phyloP scores from a whole-genome alignment of 2,329 filamentous ascomycete genomes.

The Paracoccidioides brasiliensis region DNA sequence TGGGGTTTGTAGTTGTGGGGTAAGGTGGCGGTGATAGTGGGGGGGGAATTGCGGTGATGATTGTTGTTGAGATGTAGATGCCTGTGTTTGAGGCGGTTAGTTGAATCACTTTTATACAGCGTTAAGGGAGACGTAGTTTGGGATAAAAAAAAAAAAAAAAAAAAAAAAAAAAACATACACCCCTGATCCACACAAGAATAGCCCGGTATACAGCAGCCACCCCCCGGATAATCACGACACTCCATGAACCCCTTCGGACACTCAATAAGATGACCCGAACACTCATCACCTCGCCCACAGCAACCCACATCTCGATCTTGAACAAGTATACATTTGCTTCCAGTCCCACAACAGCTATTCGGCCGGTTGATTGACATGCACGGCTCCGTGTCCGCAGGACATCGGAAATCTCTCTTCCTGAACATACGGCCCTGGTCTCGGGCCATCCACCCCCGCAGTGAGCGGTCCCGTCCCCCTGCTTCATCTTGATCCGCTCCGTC shows the following conservation, averaged over 20 bases:
- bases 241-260: slow-evolving; percentile 42
- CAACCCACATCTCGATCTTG: slow-evolving; percentile 47
- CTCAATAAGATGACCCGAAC: slow-evolving; percentile 36
- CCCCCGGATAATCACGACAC: slow-evolving; percentile 42
- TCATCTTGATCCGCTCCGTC: not conserved
- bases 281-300: slow-evolving; percentile 42
- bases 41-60: slow-evolving; percentile 21
- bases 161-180: slow-evolving; percentile 27
- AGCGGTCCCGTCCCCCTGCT: not conserved
- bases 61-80: slow-evolving; percentile 24
- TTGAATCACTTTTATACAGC: not conserved
- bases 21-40: slow-evolving; percentile 26
- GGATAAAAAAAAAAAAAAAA: not conserved
- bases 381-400: slow-evolving; percentile 41
- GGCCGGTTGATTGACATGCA: slow-evolving; percentile 44
- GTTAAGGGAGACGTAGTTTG: not conserved
- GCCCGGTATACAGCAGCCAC: slow-evolving; percentile 50
- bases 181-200: slow-evolving; percentile 45
- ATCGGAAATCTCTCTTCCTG: slow-evolving; percentile 40
- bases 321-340: slow-evolving; percentile 42
- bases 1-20: slow-evolving; percentile 23
- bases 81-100: slow-evolving; percentile 11
- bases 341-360: slow-evolving; percentile 44
- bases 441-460: slow-evolving; percentile 3
- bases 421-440: slow-evolving; percentile 14